These are phyloP conservation scores for Beauveria rudraprayagi DNA, from an alignment of 2,329 filamentous ascomycete species.

Conservation along the genomic window DNA sequence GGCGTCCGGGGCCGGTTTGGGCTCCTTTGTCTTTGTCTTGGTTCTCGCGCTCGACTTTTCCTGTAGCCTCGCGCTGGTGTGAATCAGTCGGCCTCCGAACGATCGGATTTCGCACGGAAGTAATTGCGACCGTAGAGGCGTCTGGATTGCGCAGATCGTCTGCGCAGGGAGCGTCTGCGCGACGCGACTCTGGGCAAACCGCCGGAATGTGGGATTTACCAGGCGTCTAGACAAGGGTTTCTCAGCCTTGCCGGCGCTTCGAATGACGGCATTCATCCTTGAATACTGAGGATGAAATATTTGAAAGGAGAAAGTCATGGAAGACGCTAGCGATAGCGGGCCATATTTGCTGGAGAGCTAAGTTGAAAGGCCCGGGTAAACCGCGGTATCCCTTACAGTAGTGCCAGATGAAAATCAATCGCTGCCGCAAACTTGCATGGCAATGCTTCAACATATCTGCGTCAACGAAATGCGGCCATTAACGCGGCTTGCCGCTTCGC, in stretches of 20 bases:
- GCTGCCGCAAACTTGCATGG: background rate
- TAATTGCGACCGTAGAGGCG: conserved; percentile 39
- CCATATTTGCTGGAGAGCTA: background rate
- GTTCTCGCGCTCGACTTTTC: conserved; percentile 26
- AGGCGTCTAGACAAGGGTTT: conserved; percentile 29
- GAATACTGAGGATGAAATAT: conserved; percentile 15
- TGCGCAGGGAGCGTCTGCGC: conserved; percentile 19
- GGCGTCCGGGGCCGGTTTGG: conserved; percentile 20
- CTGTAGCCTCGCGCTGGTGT: conserved; percentile 22
- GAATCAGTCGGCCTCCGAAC: conserved; percentile 28
- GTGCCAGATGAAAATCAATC: background rate
- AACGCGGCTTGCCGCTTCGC: background rate
- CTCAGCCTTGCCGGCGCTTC: conserved; percentile 34
- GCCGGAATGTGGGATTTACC: conserved; percentile 35
- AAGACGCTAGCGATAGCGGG: conserved; percentile 9
- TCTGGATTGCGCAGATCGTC: conserved; percentile 22
- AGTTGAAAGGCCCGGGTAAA: conserved; percentile 3
- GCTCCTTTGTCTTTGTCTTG: conserved; percentile 20
- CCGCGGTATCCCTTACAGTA: background rate
- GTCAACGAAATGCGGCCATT: conserved; percentile 2
- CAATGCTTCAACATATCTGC: background rate
- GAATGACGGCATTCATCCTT: conserved; percentile 40
- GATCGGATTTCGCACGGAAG: conserved; percentile 26
- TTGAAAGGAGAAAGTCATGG: conserved; percentile 11
- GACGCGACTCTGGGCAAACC: conserved; percentile 24